Evolutionary conservation across 495 filamentous ascomycete species (phyloP).

Genomic region (Daldinia bambusicola): DNA sequence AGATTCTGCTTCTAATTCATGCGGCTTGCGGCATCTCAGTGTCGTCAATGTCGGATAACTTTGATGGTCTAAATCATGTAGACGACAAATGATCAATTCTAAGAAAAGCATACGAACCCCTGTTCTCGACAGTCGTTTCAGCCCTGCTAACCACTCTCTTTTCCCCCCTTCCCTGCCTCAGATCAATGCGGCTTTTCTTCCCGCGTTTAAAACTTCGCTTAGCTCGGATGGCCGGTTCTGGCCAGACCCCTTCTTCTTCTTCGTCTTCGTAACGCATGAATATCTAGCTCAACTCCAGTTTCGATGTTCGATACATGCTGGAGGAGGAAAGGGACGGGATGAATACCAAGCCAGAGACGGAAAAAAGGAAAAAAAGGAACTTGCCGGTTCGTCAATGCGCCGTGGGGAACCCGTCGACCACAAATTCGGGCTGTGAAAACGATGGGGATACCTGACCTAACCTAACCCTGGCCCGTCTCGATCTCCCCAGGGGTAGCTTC

Average conservation of each 20-base stretch:
- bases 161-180: slow-evolving; percentile 28
- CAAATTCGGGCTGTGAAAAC: slow-evolving; percentile 8
- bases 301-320: slow-evolving; percentile 6
- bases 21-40: slow-evolving; percentile 15
- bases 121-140: slow-evolving; percentile 33
- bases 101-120: slow-evolving; percentile 6
- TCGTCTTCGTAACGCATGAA: neutral
- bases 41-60: slow-evolving; percentile 1
- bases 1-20: slow-evolving; percentile 6
- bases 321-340: neutral
- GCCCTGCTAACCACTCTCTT: slow-evolving; percentile 26
- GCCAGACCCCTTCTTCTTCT: slow-evolving; percentile 19
- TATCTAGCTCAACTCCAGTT: neutral
- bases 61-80: slow-evolving; percentile 17
- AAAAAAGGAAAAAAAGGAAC: slow-evolving; percentile 11
- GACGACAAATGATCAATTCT: slow-evolving; percentile 3
- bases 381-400: slow-evolving; percentile 30
- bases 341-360: neutral
- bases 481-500: slow-evolving; percentile 27
- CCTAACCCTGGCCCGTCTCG: neutral
- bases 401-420: slow-evolving; percentile 10
- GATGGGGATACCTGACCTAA: neutral
- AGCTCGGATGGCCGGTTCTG: slow-evolving; percentile 13
- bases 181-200: slow-evolving; percentile 28
- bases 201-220: slow-evolving; percentile 19